phyloP scores from a whole-genome alignment of 2,329 filamentous ascomycete species.

The Phaeosphaeria sp. region DNA sequence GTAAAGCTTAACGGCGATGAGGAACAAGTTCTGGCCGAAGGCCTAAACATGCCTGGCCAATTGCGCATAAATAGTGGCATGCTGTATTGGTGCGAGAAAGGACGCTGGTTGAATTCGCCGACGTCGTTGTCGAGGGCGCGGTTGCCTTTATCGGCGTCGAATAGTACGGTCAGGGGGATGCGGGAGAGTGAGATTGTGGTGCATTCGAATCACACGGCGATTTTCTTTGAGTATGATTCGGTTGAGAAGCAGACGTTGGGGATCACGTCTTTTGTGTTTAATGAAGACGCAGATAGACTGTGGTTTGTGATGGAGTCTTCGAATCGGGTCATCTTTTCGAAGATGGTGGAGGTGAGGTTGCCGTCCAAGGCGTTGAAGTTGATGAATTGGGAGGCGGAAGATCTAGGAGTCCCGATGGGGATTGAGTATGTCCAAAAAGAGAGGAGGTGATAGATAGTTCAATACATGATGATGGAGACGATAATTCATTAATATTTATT shows the following conservation, averaged over 20 bases:
- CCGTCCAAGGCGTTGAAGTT: constrained; percentile 9
- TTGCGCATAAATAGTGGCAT: constrained; percentile 7
- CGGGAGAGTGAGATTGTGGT: constrained; percentile 6
- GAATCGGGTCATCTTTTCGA: constrained; percentile 13
- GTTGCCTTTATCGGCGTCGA: neutral
- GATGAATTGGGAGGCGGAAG: constrained; percentile 7
- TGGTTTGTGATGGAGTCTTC: constrained; percentile 15
- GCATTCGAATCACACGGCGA: constrained; percentile 8
- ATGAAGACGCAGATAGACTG: constrained; percentile 3
- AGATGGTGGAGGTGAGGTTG: constrained; percentile 14
- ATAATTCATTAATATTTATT: neutral
- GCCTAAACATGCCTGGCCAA: constrained; percentile 15
- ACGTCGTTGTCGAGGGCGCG: constrained; percentile 8
- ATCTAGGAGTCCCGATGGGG: constrained; percentile 16
- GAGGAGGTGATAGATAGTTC: neutral
- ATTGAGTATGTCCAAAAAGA: constrained; percentile 11
- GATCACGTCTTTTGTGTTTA: constrained; percentile 14
- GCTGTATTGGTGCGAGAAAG: constrained; percentile 14
- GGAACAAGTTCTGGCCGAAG: constrained; percentile 10
- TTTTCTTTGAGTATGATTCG: constrained; percentile 16
- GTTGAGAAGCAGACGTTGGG: constrained; percentile 13
- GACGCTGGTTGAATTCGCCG: constrained; percentile 10
- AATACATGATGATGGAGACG: neutral
- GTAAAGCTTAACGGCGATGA: neutral
- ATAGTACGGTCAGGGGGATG: neutral